Evolutionary conservation across 495 filamentous ascomycete genomes (phyloP).

Genomic region (Cryomyces minteri): DNA sequence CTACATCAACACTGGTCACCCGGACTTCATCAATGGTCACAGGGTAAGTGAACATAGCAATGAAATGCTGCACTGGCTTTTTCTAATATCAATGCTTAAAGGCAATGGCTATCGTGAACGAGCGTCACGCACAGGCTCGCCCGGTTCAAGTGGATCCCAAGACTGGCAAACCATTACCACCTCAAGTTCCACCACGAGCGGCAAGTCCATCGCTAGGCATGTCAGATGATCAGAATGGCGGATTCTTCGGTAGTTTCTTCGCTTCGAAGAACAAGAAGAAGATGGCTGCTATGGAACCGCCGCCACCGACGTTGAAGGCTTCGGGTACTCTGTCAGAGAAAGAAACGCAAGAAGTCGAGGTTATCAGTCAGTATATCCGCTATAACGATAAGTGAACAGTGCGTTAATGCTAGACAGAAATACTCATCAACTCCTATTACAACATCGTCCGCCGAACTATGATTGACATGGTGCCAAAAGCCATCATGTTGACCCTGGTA

Average conservation of each 20-base stretch:
- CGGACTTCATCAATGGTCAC: constrained; percentile 94
- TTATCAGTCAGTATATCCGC: constrained; percentile 60
- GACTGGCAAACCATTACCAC: constrained; percentile 84
- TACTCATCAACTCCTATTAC: constrained; percentile 91
- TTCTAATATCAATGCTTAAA: background rate
- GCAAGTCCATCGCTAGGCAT: constrained; percentile 39
- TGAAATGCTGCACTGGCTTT: too few relatives aligned
- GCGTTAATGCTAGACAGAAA: constrained; percentile 35
- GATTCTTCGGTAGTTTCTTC: constrained; percentile 97
- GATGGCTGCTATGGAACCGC: constrained; percentile 96
- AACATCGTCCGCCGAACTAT: constrained; percentile 95
- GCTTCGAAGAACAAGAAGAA: constrained; percentile 99
- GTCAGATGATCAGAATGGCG: constrained; percentile 37
- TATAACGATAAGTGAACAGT: background rate
- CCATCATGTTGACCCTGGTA: constrained; percentile 94
- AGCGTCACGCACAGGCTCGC: constrained; percentile 58
- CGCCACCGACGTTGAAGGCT: constrained; percentile 82
- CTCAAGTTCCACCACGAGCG: constrained; percentile 44
- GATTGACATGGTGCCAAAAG: constrained; percentile 99
- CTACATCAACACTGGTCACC: constrained; percentile 98
- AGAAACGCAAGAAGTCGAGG: constrained; percentile 87
- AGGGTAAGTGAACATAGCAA: constrained; percentile 30
- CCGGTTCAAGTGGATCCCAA: constrained; percentile 97
- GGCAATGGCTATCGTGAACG: constrained; percentile 95
- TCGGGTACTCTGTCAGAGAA: constrained; percentile 83